Base-by-base conservation (phyloP, 192 early-diverging fungal species). In the Coemansia aciculifera region DNA sequence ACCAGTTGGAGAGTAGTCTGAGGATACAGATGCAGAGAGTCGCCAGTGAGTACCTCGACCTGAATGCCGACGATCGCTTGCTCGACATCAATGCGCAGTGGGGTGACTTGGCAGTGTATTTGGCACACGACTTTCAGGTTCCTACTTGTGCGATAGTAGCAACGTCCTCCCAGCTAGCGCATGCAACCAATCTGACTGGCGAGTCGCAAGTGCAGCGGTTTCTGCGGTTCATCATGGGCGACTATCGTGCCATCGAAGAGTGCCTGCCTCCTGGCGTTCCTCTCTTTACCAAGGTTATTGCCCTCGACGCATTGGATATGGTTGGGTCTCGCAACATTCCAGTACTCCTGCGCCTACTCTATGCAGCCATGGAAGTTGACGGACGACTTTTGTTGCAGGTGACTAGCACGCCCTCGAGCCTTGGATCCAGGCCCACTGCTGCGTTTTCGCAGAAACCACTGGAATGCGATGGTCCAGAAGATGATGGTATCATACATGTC, bases 31-130 rank as follows among this genome's bases (percentile, higher is more conserved):
- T 81, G 64, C 69, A 74, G 32, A 72, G 83, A 5, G 38, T 85
- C 5, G 74, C 66, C 62, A 67, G 64, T 15, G 78, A 85, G 48
- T 77, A 81, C 42, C 63, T 85, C 59, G 78, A 80, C 57, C 69
- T 85, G 62, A 71, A 70, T 19, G 64, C 74, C 12, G 73, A 80
- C 27, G 83, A 85, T 44, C 78, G 78, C 7, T 59, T 85, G 43
- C 68, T 85, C 11, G 78, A 80, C 31, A 48, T 76, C 39, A 69
- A 71, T 39, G 69, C 75, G 36, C 75, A 75, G 43, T 85, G 83
- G 83, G 83, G 83, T 34, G 78, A 80, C 34, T n/a, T 85, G 63
- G 74, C 78, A 7, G 74, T 84, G 38, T 80, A 77, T 15, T 43
- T 80, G 59, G 72, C 74, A 2, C 78, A 79, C 57, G 73, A 75